A percentile compares a stretch with the other conserved stretches of the same genome.
These are phyloP conservation scores for Heterobasidion occidentale DNA, from an alignment of 1,284 basidiomycete genomes.

Conservation along the genomic window DNA sequence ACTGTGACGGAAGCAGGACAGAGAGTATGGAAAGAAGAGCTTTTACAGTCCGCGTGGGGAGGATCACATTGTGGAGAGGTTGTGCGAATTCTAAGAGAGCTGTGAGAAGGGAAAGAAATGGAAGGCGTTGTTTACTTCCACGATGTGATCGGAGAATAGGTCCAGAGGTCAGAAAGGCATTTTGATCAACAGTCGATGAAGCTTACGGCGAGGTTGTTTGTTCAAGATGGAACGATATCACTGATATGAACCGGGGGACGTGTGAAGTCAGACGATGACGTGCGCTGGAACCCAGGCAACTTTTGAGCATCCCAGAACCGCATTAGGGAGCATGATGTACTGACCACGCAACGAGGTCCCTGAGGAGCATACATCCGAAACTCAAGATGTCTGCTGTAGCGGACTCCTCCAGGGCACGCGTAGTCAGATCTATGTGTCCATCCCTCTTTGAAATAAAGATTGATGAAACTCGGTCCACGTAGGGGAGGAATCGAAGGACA, in stretches of 20 bases:
- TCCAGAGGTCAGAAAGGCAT: neutral
- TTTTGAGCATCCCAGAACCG: neutral
- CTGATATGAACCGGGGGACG: constrained; percentile 36
- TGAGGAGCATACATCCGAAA: constrained; percentile 44
- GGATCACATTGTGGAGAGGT: constrained; percentile 37
- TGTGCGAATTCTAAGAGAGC: constrained; percentile 37
- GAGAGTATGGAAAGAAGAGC: constrained; percentile 44
- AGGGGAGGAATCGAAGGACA: constrained; percentile 5
- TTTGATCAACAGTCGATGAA: constrained; percentile 1
- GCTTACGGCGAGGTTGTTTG: constrained; percentile 42
- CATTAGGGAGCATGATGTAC: constrained; percentile 10
- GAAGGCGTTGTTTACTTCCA: constrained; percentile 34
- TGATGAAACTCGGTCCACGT: neutral
- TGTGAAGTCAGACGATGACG: constrained; percentile 46
- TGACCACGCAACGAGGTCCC: constrained; percentile 42
- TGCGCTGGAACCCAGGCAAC: constrained; percentile 27
- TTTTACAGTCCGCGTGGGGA: constrained; percentile 49
- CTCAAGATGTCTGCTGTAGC: constrained; percentile 46
- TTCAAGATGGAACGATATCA: constrained; percentile 56
- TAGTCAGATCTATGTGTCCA: constrained; percentile 37
- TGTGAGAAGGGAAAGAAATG: constrained; percentile 36
- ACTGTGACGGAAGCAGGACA: constrained; percentile 36
- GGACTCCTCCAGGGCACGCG: constrained; percentile 46
- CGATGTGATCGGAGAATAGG: neutral
- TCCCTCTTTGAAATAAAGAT: constrained; percentile 28